phyloP scores from a whole-genome alignment of 2,329 filamentous ascomycete species.

The Apiospora sp. region DNA sequence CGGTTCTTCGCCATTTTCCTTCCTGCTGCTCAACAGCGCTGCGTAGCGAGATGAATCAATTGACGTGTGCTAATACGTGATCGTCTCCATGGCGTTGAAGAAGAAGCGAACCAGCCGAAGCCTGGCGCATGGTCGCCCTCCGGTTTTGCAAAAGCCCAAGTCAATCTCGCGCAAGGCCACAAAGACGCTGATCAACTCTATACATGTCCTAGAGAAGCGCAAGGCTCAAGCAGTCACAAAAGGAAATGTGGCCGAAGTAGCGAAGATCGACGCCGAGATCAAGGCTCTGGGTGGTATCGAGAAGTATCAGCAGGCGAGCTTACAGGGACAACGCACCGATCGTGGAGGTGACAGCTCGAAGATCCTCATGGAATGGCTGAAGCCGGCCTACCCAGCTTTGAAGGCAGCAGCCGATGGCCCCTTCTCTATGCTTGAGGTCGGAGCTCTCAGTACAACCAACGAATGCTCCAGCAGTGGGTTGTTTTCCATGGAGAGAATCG shows the following conservation, averaged over 20 bases:
- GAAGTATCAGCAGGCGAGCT: slow-evolving; percentile 71
- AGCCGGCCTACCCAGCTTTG: slow-evolving; percentile 42
- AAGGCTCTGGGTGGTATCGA: slow-evolving; percentile 66
- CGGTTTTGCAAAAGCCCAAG: slow-evolving; percentile 57
- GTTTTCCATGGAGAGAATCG: slow-evolving; percentile 84
- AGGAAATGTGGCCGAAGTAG: slow-evolving; percentile 59
- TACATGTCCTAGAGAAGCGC: slow-evolving; percentile 71
- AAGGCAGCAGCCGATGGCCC: slow-evolving; percentile 32
- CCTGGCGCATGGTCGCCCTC: slow-evolving; percentile 63
- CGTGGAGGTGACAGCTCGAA: slow-evolving; percentile 73
- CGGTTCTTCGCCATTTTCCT: not conserved
- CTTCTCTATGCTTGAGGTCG: slow-evolving; percentile 84
- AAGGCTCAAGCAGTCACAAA: slow-evolving; percentile 62
- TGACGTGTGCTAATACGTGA: slow-evolving; percentile 22
- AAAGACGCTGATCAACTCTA: slow-evolving; percentile 69
- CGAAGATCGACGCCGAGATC: slow-evolving; percentile 60
- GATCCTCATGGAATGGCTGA: slow-evolving; percentile 70
- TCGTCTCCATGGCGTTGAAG: slow-evolving; percentile 51
- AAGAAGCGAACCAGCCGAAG: slow-evolving; percentile 57
- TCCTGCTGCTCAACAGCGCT: not conserved
- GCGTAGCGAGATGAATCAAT: slow-evolving; percentile 1
- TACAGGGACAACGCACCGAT: slow-evolving; percentile 72
- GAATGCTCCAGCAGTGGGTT: slow-evolving; percentile 77
- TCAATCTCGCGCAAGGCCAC: slow-evolving; percentile 72
- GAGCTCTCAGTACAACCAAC: slow-evolving; percentile 84